These are phyloP conservation scores for Theobroma grandiflorum DNA, from an alignment of 441 rosid genomes.

Conservation along the genomic window DNA sequence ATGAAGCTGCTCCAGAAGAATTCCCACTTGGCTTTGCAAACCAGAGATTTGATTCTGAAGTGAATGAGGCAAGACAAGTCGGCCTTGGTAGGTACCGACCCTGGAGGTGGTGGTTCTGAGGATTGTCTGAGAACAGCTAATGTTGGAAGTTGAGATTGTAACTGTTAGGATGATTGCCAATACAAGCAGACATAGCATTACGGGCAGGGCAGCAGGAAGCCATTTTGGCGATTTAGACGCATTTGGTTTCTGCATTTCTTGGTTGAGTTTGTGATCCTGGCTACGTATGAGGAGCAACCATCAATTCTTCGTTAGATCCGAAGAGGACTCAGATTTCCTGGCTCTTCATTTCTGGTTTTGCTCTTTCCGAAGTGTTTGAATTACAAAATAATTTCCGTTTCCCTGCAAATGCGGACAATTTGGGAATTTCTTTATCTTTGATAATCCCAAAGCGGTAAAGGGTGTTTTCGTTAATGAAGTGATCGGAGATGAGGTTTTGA, in stretches of 20 bases:
- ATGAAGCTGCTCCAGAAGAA: slow-evolving; percentile 51
- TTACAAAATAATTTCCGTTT: not conserved
- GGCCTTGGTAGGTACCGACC: slow-evolving; percentile 8
- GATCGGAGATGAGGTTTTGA: not conserved
- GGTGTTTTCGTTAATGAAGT: not conserved
- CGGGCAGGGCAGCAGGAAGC: slow-evolving; percentile 36
- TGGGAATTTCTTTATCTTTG: slow-evolving; percentile 13
- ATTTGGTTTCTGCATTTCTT: slow-evolving; percentile 49
- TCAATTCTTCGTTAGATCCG: slow-evolving; percentile 13
- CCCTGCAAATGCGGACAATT: not conserved
- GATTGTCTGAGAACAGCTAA: slow-evolving; percentile 33
- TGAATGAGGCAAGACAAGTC: slow-evolving; percentile 28
- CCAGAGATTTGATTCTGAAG: slow-evolving; percentile 45
- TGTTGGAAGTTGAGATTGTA: slow-evolving; percentile 33
- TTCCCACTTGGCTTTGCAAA: slow-evolving; percentile 49
- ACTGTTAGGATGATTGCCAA: slow-evolving; percentile 39
- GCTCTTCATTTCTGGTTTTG: not conserved
- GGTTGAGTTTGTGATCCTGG: not conserved
- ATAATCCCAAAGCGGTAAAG: not conserved
- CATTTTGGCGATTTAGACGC: slow-evolving; percentile 37
- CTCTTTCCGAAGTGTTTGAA: slow-evolving; percentile 33
- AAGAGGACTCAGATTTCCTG: not conserved
- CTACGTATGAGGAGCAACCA: not conserved
- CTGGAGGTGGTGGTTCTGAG: slow-evolving; percentile 23
- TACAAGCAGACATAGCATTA: slow-evolving; percentile 39